Evolutionary conservation across 2,329 filamentous ascomycete genomes (phyloP), one percentile per base, ranked within the genome.

Genomic region (Cladosporium sp.): DNA sequence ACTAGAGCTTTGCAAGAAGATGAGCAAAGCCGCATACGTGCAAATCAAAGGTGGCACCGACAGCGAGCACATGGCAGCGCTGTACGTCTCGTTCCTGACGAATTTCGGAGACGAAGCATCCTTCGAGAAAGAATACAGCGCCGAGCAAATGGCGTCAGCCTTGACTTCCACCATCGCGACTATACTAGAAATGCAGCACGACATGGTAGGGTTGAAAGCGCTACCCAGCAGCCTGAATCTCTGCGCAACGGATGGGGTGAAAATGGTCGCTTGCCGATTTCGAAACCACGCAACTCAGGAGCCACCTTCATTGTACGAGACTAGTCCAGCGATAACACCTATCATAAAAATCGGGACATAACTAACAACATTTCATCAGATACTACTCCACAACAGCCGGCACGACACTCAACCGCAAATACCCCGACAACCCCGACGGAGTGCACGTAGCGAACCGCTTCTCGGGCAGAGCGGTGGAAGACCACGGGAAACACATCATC

Each of bases 201-300:
- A 68, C 18, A 63, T 63, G 1, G 64, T 77, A 1, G 74, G 73
- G 1, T 34, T 53, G 3, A 62, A 67, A 13, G 69, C 70, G 5
- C 64, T 65, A 3, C 74, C 76, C 1, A 79, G 76, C 53, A 74
- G 71, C 32, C 67, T 80, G 22, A 80, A 80, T 50, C 70, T 80
- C 52, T 75, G 72, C 56, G 68, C 71, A 5, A 79, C 77, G 1
- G 77, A 80, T 52, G 77, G 78, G 18, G 57, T 60, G 1, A 71
- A 71, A 43, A 63, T 80, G 19, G 65, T 80, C 9, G 75, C 77
- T 2, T 73, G 73, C 41, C 73, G 77, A 9, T 79, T 78, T 61
- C 70, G 78, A 3, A 80, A 80, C 55, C 75, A 79, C 55, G 65
- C 62, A 1, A 71, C 70, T 0, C 70, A 80, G 54, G 73, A 79